Base-by-base conservation (phyloP, 2,329 filamentous ascomycete species). In the Fusarium pininemorale region DNA sequence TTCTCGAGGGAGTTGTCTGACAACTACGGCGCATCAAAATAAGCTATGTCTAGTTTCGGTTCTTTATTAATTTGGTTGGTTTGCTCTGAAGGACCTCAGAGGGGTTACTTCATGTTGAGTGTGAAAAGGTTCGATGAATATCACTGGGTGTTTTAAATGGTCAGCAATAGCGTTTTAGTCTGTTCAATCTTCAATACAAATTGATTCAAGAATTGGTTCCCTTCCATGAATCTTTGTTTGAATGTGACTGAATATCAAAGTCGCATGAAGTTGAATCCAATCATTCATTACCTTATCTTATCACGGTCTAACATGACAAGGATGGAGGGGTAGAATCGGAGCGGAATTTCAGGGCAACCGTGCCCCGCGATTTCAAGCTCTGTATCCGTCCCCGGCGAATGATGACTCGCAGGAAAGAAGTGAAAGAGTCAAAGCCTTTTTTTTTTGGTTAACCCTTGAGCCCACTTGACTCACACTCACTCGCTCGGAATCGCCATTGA, bases 401-500 rank as follows among this genome's bases (percentile, higher is more conserved):
- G 42, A 59, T 72, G 72, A 69, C 69, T 62, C 64, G 69, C 72
- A 66, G 72, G 54, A 54, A 60, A 45, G 50, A 56, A 60, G 50
- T 51, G 41, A 68, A 68, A 68, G 54, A 68, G 63, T 71, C 63
- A 72, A 75, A 77, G 72, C 73, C 75, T 72, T 78, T 78, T 78
- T 73, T 78, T 78, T 75, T 74, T 37, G 32, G 65, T 69, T 70
- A 66, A 69, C 61, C 64, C 72, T 73, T 50, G 68, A 76, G 75
- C 77, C 77, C 77, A 78, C 75, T 77, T 79, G 77, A 79, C 72
- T 78, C 77, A 79, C 75, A 76, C 54, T 45, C 77, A 76, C 63
- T 50, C 65, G 24, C 24, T 39, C 51, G 28, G 69, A 77, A 66
- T 74, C 69, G 68, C 66, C 60, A 75, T 72, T 66, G 74, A 79